These are phyloP conservation scores for Carallia pectinifolia DNA, from an alignment of 345 rosid species.

Conservation along the genomic window DNA sequence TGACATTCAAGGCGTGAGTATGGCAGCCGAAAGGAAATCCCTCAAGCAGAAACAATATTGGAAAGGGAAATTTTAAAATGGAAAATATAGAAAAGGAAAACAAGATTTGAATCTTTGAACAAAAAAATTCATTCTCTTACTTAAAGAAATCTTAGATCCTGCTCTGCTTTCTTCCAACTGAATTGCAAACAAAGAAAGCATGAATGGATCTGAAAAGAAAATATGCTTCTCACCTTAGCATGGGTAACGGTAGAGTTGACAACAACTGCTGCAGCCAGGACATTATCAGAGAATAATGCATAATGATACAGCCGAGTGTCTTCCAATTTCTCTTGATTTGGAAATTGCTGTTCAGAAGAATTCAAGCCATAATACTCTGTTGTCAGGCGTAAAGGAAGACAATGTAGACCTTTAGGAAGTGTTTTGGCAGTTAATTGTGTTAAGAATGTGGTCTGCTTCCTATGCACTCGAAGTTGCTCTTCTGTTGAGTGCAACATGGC, in stretches of 20 bases:
- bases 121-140: background rate
- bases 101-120: background rate
- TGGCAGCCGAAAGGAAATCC: conserved; percentile 2
- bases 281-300: conserved; percentile 93
- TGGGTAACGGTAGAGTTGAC: conserved; percentile 79
- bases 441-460: conserved; percentile 89
- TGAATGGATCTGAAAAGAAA: background rate
- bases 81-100: background rate
- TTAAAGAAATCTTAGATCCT: background rate
- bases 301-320: conserved; percentile 69
- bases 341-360: conserved; percentile 65
- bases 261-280: conserved; percentile 87
- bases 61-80: background rate
- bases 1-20: conserved; percentile 22
- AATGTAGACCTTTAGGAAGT: conserved; percentile 94
- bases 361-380: conserved; percentile 65
- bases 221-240: conserved; percentile 65
- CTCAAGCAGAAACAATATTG: background rate
- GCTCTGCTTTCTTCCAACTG: background rate
- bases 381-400: conserved; percentile 93
- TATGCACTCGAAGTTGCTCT: conserved; percentile 92
- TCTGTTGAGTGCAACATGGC: conserved; percentile 97
- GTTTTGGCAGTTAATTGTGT: conserved; percentile 96
- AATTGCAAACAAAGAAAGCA: conserved; percentile 4
- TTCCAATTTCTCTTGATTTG: conserved; percentile 71